Evolutionary conservation across 768 basidiomycete genomes (phyloP).

Genomic region (Rhizopogon rudus): DNA sequence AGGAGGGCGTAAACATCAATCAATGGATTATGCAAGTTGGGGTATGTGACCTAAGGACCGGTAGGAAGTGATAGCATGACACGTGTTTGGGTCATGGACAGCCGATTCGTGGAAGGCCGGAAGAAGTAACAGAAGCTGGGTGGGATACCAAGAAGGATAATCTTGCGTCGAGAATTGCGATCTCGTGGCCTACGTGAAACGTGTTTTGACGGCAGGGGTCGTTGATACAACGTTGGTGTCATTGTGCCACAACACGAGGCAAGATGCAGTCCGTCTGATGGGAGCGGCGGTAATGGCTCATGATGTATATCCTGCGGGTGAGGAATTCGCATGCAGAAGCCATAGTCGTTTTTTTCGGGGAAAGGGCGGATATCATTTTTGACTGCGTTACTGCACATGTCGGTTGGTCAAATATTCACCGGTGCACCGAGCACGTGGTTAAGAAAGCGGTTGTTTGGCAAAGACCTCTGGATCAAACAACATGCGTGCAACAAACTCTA

Average conservation of each 20-base stretch:
- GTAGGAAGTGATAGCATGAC: constrained; percentile 12
- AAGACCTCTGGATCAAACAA: constrained; percentile 10
- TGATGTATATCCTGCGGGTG: neutral
- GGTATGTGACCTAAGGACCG: constrained; percentile 9
- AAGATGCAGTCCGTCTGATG: neutral
- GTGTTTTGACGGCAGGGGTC: neutral
- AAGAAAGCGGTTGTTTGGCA: constrained; percentile 12
- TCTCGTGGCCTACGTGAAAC: neutral
- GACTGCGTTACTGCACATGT: no score
- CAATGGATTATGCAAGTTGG: constrained; percentile 5
- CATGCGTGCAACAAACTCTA: no score
- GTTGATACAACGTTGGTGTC: neutral
- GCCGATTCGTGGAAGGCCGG: constrained; percentile 11
- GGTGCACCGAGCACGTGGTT: no score
- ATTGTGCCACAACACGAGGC: neutral
- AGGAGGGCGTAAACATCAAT: constrained; percentile 13
- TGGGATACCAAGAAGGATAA: neutral
- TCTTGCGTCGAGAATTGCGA: neutral
- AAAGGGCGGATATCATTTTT: no score
- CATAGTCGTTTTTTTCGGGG: no score
- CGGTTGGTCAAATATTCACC: no score
- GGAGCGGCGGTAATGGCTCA: no score
- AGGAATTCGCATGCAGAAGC: neutral
- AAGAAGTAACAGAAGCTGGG: neutral
- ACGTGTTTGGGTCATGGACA: constrained; percentile 23